Conservation (phyloP, 208 protist genomes). For the Trypanosomatidae sp. region DNA sequence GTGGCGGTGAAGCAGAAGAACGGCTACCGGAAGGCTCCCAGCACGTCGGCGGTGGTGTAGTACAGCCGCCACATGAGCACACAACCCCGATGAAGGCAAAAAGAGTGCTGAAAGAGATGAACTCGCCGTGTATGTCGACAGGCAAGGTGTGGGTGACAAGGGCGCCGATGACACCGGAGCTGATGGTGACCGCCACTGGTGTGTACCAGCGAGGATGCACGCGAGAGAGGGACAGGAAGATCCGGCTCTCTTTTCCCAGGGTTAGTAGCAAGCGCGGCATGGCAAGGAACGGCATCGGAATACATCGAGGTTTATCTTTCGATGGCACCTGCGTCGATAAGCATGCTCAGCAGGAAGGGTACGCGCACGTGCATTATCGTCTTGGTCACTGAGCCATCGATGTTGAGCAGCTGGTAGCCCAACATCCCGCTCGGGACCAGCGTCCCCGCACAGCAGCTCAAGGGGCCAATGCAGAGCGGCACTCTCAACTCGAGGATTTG, state of each 20-base stretch:
- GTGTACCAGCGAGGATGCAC: slow-evolving; percentile 24
- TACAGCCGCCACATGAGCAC: slow-evolving; percentile 24
- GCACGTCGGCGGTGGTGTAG: slow-evolving; percentile 9
- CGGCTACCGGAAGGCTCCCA: slow-evolving; percentile 8
- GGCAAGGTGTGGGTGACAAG: slow-evolving; percentile 18
- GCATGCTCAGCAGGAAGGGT: slow-evolving; percentile 12
- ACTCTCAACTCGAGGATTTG: not conserved
- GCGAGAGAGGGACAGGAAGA: slow-evolving; percentile 9
- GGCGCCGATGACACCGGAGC: slow-evolving; percentile 21
- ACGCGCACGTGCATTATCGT: slow-evolving; percentile 15
- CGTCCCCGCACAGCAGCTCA: slow-evolving; percentile 21
- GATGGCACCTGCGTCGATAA: slow-evolving; percentile 18
- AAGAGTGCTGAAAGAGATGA: slow-evolving; percentile 24
- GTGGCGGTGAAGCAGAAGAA: slow-evolving; percentile 5
- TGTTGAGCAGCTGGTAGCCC: slow-evolving; percentile 14
- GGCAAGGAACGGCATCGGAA: slow-evolving; percentile 16
- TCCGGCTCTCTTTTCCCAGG: slow-evolving; percentile 14
- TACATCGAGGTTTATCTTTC: slow-evolving; percentile 14
- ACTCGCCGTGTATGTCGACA: slow-evolving; percentile 22
- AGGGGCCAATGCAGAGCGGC: slow-evolving; percentile 10
- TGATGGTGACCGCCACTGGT: slow-evolving; percentile 15
- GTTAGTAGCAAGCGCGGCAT: slow-evolving; percentile 22
- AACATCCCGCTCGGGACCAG: slow-evolving; percentile 20
- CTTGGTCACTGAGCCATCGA: slow-evolving; percentile 18
- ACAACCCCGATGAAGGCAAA: slow-evolving; percentile 15